phyloP scores from a whole-genome alignment of 176 grass and related monocot species.

The Microstegium vimineum region DNA sequence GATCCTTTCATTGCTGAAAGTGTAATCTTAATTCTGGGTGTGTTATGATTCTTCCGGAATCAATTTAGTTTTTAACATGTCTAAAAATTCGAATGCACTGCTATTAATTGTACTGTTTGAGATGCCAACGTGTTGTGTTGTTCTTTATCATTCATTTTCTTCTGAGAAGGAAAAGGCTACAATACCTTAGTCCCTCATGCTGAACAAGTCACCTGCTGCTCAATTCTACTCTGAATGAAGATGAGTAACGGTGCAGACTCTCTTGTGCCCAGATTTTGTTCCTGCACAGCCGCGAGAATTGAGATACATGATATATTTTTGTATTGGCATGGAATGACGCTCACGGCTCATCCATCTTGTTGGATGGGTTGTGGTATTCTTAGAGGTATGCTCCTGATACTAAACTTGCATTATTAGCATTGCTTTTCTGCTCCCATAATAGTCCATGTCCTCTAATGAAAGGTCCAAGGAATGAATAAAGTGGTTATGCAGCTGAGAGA shows the following conservation, averaged over 20 bases:
- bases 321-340: neutral
- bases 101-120: neutral
- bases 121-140: neutral
- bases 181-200: neutral
- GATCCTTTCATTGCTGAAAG: slow-evolving; percentile 5
- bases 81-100: neutral
- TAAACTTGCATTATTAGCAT: slow-evolving; percentile 30
- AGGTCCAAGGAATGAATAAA: slow-evolving; percentile 34
- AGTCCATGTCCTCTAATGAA: neutral
- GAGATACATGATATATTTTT: neutral
- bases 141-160: neutral
- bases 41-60: slow-evolving; percentile 21
- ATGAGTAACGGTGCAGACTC: slow-evolving; percentile 9
- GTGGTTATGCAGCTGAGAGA: neutral
- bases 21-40: slow-evolving; percentile 17
- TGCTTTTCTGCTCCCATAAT: slow-evolving; percentile 14
- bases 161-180: neutral
- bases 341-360: neutral
- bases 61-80: neutral
- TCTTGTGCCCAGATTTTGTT: slow-evolving; percentile 24
- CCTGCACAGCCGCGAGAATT: neutral
- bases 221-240: slow-evolving; percentile 29
- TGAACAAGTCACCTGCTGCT: slow-evolving; percentile 28
- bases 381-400: neutral
- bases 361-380: neutral